These are phyloP conservation scores for Colletotrichum chlorophyti DNA, from an alignment of 2,329 filamentous ascomycete species.

Conservation along the genomic window DNA sequence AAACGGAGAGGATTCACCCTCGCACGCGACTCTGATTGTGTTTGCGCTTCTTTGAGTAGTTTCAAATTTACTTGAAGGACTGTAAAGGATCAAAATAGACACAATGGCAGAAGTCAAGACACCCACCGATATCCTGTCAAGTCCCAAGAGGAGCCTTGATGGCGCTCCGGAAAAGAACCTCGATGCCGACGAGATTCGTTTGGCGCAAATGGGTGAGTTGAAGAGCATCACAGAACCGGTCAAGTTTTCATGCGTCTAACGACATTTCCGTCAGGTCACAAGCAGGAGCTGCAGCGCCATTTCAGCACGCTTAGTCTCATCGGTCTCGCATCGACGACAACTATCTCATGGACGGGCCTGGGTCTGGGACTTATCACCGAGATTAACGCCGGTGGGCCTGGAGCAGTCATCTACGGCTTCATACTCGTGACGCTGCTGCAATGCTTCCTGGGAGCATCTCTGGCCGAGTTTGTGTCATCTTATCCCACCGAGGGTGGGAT, in stretches of 20 bases:
- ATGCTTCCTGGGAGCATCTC: conserved; percentile 50
- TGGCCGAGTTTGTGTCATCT: conserved; percentile 54
- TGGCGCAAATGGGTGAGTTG: conserved; percentile 51
- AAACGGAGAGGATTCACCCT: background rate
- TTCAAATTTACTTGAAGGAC: background rate
- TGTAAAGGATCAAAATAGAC: background rate
- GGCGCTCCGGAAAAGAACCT: conserved; percentile 14
- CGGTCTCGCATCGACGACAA: conserved; percentile 55
- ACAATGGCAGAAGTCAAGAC: conserved; percentile 12
- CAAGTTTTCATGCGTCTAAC: background rate
- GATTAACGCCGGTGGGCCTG: conserved; percentile 54
- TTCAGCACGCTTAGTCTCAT: conserved; percentile 55
- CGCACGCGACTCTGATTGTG: conserved; percentile 4
- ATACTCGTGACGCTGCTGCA: conserved; percentile 54
- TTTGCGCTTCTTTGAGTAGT: background rate
- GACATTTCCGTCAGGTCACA: conserved; percentile 43
- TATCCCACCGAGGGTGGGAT: conserved; percentile 57
- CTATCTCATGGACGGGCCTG: conserved; percentile 56
- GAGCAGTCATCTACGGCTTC: conserved; percentile 57
- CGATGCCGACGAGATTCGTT: conserved; percentile 46
- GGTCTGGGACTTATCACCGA: conserved; percentile 52
- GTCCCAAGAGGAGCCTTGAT: conserved; percentile 18
- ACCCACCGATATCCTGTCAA: conserved; percentile 16
- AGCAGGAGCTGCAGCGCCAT: conserved; percentile 55
- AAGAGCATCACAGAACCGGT: no score